Percentiles rank a stretch among this genome's conserved stretches.
Evolutionary conservation across 1,284 basidiomycete genomes (phyloP).

Genomic region (Ganoderma leucocontextum): DNA sequence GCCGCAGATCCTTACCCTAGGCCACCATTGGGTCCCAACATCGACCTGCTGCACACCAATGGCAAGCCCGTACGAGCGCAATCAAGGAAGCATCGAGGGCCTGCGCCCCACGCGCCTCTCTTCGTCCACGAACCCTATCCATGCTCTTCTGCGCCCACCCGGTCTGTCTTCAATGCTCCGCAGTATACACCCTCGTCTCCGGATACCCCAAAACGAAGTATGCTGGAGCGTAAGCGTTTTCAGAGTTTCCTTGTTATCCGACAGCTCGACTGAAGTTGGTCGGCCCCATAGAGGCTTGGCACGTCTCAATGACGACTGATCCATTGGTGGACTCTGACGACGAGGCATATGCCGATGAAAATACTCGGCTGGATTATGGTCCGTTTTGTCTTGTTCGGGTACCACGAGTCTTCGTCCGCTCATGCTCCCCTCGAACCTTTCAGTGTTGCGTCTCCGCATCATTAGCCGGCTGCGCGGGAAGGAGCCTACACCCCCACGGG

Average conservation of each 20-base stretch:
- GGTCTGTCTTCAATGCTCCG: slow-evolving; percentile 24
- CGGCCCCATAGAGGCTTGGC: slow-evolving; percentile 60
- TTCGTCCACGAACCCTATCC: slow-evolving; percentile 26
- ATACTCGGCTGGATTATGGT: slow-evolving; percentile 64
- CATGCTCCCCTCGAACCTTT: slow-evolving; percentile 9
- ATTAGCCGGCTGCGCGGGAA: slow-evolving; percentile 63
- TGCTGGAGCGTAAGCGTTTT: slow-evolving; percentile 59
- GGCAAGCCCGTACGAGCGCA: slow-evolving; percentile 35
- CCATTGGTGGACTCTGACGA: slow-evolving; percentile 65
- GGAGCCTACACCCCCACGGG: slow-evolving; percentile 54
- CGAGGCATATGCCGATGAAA: slow-evolving; percentile 62
- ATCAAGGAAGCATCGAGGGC: slow-evolving; percentile 31
- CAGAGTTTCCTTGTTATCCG: slow-evolving; percentile 1
- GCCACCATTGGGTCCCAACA: slow-evolving; percentile 30
- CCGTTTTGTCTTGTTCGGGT: slow-evolving; percentile 30
- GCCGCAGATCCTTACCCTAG: slow-evolving; percentile 36
- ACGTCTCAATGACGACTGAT: slow-evolving; percentile 59
- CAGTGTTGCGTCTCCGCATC: slow-evolving; percentile 65
- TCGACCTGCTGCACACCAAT: slow-evolving; percentile 29
- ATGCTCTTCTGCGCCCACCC: slow-evolving; percentile 22
- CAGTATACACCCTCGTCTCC: slow-evolving; percentile 24
- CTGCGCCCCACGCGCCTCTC: slow-evolving; percentile 24
- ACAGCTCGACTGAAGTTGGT: slow-evolving; percentile 1
- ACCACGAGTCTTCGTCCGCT: slow-evolving; percentile 11
- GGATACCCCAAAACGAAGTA: slow-evolving; percentile 41